Base-by-base conservation (phyloP, 352 stramenopile species). In the Phytophthora hybrid region DNA sequence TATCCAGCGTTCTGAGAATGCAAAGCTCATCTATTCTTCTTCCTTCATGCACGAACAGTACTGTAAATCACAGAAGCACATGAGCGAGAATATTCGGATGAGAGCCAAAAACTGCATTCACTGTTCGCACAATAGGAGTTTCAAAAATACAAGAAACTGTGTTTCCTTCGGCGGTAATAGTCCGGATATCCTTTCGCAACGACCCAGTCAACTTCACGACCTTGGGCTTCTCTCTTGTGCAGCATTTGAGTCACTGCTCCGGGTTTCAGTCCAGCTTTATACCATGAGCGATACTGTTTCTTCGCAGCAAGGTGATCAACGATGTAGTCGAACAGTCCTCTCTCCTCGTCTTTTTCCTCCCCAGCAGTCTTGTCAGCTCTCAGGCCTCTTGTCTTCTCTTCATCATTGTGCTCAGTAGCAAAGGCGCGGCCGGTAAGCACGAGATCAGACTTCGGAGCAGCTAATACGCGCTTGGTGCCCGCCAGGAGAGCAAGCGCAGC, bases 151-250 rank as follows among this genome's bases (percentile, higher is more conserved):
- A 61, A 23, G 10, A 63, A 29, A 21, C 21, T 53, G 57, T 39
- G 8, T 23, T 32, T 32, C 13, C 57, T 63, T 41, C 21, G 46
- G 9, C 29, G 16, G 21, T 63, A 63, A 37, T 63, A 63, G 1
- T 21, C 21, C 5, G 46, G 19, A 18, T 63, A 63, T 14, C 57
- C 57, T 14, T 52, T 31, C 6, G 21, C 57, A 23, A 63, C n/a
- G 21, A 52, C 37, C 57, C 57, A 63, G 57, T 63, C 21, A 23
- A 63, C 37, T 26, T 63, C 46, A 7, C 37, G 57, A 52, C 57
- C 57, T 53, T 39, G 10, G 11, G 57, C 34, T 39, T 63, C 57
- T 18, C 57, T 37, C 16, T n/a, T 41, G 4, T 14, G 19, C 21
- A 63, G n/a, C 57, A 63, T 26, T 26, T 26, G 11, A 0, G 13